Evolutionary conservation across 805 yeast species (phyloP), one percentile per base, ranked within the genome.

Genomic region (Sungouiella thailandica): DNA sequence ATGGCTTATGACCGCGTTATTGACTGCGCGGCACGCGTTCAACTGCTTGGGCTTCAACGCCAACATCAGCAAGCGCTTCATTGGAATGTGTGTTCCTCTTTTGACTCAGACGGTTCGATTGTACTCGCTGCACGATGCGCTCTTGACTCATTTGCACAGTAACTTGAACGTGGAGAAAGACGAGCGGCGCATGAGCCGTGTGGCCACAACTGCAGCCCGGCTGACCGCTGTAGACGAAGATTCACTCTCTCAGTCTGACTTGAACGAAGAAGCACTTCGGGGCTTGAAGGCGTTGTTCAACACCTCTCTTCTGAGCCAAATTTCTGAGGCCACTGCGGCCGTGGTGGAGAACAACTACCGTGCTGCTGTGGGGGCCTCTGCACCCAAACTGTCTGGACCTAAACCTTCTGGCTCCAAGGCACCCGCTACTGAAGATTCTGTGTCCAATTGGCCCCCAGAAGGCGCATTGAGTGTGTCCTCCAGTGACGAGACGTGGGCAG

Each of bases 211-310:
- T 4, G 14, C 35, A 7, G 19, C 29, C 22, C 11, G 29, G 34
- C 37, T 48, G 17, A 39, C 45, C 34, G 53, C 55, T 24, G 54
- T 58, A 24, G 66, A 65, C 11, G 61, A 64, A 34, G 60, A 60
- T 15, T 46, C 51, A 4, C 52, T 66, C 17, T 58, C 68, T 43
- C 50, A 49, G 5, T 54, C 53, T 5, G 64, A 73, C 27, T 60
- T 76, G 4, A 58, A 66, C 15, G 68, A 68, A 22, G 74, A 76
- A 17, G 65, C 77, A 40, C 34, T 68, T 17, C 40, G 51, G 7
- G 71, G 85, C 0, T 62, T 89, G 42, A 71, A 70, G 32, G 54
- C 76, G 1, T 72, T 78, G 36, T 87, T 85, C 53, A 76, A 77
- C 46, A 76, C 93, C 1, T 61, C 74, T 2, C 73, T 78, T 28